phyloP scores from a whole-genome alignment of 768 basidiomycete genomes.

The Auricularia sp. region DNA sequence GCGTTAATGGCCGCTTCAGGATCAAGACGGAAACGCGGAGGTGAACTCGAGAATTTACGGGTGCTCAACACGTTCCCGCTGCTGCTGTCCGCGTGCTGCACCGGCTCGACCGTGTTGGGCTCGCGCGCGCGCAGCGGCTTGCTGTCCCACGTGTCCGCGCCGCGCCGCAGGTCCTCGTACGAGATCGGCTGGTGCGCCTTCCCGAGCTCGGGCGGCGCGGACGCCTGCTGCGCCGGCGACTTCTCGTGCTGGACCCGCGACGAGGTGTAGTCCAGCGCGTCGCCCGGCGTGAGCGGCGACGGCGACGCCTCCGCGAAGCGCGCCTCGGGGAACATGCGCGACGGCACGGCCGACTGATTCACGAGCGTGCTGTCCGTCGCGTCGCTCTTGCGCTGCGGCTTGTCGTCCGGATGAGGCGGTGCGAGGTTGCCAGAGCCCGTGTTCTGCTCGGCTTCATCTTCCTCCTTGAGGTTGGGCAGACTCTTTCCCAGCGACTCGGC shows the following conservation, averaged over 20 bases:
- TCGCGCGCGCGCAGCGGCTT: not conserved
- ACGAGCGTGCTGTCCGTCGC: not conserved
- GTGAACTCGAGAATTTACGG: not conserved
- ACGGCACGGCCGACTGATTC: not conserved
- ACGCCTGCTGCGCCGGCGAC: conserved; percentile 13
- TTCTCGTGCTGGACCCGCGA: conserved; percentile 5
- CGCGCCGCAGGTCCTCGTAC: not conserved
- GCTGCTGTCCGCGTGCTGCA: not conserved
- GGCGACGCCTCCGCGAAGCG: conserved; percentile 39
- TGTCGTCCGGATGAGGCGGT: not conserved
- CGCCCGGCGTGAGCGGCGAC: conserved; percentile 15
- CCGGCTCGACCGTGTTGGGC: not conserved
- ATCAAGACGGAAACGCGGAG: not conserved
- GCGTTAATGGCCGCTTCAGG: not conserved
- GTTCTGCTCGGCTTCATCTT: not conserved
- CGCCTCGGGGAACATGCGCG: conserved; percentile 14
- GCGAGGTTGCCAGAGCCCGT: not conserved
- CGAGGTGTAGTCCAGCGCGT: conserved; percentile 1
- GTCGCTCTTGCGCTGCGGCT: not conserved
- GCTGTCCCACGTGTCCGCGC: not conserved
- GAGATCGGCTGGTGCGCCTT: conserved; percentile 18
- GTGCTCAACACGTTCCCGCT: too few relatives aligned
- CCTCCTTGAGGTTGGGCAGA: not conserved
- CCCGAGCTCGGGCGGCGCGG: conserved; percentile 49
- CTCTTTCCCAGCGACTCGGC: not conserved